Evolutionary conservation across 2,329 filamentous ascomycete genomes (phyloP), one percentile per base, ranked within the genome.

Genomic region (Fusarium pseudograminearum): DNA sequence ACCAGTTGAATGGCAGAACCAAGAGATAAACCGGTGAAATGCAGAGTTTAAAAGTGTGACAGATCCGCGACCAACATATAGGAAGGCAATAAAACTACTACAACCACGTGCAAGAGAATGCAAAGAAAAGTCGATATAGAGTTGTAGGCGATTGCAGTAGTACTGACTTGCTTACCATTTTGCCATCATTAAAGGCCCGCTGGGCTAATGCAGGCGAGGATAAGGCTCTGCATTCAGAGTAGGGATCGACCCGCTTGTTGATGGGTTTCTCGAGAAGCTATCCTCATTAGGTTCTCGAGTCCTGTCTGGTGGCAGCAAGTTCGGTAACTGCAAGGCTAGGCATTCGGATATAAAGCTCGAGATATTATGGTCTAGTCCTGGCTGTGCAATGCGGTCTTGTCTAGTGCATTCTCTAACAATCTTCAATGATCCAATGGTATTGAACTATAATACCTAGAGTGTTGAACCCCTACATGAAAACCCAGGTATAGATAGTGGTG

Each of bases 121-220:
- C 33, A 65, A 44, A 59, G 58, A 53, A 73, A 61, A 70, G 64
- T 64, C 57, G 24, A 72, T 50, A 61, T 73, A 66, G 36, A 68
- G 62, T 68, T 67, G 55, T 36, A 64, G 59, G 48, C 55, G 47
- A 55, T 34, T 40, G 48, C 45, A 69, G 24, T 51, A 40, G 33
- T 51, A 51, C 33, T n/a, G 14, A 30, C 33, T 69, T 50, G 44
- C 48, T 69, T 46, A 44, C 44, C 57, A 66, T 62, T 67, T 72
- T 72, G 66, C 70, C 67, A 74, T 74, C 73, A 73, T 69, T 52
- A 45, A 71, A 65, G 65, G 64, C 66, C 73, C 69, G 67, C 70
- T 22, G 28, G 42, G 44, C 73, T 75, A 74, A 74, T 70, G 72
- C 63, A 70, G 62, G 61, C 48, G 55, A 67, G 67, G 47, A 59